A percentile compares a stretch with the other conserved stretches of the same genome.
Evolutionary conservation across 2,329 filamentous ascomycete species (phyloP).

Genomic region (Chaetomium sp.): DNA sequence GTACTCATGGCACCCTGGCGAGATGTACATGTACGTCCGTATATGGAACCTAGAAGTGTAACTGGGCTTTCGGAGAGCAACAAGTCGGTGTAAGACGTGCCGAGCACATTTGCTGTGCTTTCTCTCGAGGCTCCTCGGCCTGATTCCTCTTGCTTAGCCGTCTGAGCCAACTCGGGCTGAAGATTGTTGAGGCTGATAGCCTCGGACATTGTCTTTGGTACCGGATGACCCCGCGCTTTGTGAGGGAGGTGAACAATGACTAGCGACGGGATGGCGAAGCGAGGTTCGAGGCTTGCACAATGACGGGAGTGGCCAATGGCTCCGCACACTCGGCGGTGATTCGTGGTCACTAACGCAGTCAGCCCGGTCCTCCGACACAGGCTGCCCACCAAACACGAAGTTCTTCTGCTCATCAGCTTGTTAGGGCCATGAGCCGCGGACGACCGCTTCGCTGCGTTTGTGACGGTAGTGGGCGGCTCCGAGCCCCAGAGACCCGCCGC

Average conservation of each 20-base stretch:
- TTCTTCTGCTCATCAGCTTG: neutral
- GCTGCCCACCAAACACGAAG: constrained; percentile 4
- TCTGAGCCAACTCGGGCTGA: neutral
- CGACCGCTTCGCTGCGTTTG: constrained; percentile 18
- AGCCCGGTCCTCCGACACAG: constrained; percentile 5
- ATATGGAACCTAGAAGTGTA: neutral
- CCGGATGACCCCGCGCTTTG: constrained; percentile 16
- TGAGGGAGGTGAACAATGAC: neutral
- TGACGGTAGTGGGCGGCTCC: constrained; percentile 18
- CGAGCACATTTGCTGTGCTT: neutral
- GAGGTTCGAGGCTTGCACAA: constrained; percentile 34
- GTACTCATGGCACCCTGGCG: neutral
- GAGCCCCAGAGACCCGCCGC: constrained; percentile 12
- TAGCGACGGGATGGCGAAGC: constrained; percentile 29
- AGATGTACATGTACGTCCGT: neutral
- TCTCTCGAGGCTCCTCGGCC: neutral
- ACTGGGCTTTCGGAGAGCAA: neutral
- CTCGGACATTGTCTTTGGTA: neutral
- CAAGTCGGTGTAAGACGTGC: neutral
- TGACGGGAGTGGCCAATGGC: constrained; percentile 41
- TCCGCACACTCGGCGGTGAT: constrained; percentile 33
- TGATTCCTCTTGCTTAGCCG: neutral
- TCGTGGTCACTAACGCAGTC: constrained; percentile 34
- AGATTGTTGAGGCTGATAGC: neutral
- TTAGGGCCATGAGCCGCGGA: constrained; percentile 15